phyloP scores from a whole-genome alignment of 1,139 yeast species.

The Candida labiduridarum region DNA sequence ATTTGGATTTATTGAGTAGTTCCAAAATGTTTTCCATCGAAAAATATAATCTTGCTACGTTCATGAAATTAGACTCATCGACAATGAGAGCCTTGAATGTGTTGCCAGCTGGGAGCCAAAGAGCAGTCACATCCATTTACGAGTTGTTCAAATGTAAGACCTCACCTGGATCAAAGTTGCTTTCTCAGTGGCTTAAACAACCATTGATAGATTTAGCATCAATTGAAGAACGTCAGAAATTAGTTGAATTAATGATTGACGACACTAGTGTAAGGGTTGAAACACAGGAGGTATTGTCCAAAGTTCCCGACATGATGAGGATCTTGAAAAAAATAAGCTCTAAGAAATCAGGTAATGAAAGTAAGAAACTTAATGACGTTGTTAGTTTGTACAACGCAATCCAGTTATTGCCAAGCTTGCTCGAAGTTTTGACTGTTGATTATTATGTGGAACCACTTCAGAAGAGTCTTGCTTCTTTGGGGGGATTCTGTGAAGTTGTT shows the following conservation, averaged over 20 bases:
- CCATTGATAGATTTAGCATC: slow-evolving; percentile 69
- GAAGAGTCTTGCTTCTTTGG: slow-evolving; percentile 51
- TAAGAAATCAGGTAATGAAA: slow-evolving; percentile 39
- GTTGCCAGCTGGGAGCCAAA: slow-evolving; percentile 63
- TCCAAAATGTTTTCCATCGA: slow-evolving; percentile 54
- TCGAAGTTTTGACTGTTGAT: slow-evolving; percentile 39
- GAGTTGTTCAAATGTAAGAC: slow-evolving; percentile 86
- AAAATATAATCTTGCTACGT: slow-evolving; percentile 71
- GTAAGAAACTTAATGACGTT: slow-evolving; percentile 75
- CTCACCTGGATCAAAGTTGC: slow-evolving; percentile 78
- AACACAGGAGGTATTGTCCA: slow-evolving; percentile 66
- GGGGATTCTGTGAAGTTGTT: slow-evolving; percentile 78
- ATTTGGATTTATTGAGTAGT: slow-evolving; percentile 63
- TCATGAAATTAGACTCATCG: slow-evolving; percentile 87
- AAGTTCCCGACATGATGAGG: slow-evolving; percentile 82
- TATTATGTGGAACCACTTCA: slow-evolving; percentile 64
- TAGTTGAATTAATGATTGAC: slow-evolving; percentile 73
- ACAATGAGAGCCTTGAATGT: slow-evolving; percentile 87
- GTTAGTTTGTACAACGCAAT: slow-evolving; percentile 86
- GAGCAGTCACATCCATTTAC: slow-evolving; percentile 57
- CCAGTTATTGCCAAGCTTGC: slow-evolving; percentile 66
- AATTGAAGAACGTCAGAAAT: slow-evolving; percentile 67
- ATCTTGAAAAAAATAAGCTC: slow-evolving; percentile 66
- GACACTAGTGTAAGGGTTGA: slow-evolving; percentile 70
- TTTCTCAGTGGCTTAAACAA: slow-evolving; percentile 95